phyloP scores from a whole-genome alignment of 352 stramenopile genomes.

The Pilasporangium apinafurcum region DNA sequence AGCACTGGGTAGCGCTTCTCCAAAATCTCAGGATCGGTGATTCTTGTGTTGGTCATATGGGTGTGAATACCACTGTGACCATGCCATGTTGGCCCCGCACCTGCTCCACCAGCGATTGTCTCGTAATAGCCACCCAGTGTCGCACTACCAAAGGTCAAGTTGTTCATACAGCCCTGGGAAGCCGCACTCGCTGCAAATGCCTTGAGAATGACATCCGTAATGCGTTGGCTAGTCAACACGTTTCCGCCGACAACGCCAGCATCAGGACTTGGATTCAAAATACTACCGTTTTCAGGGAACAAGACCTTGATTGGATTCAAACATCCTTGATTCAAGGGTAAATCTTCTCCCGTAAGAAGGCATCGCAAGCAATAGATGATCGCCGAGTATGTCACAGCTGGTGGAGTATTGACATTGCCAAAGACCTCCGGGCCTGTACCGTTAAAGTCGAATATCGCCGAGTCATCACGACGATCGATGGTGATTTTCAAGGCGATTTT shows the following conservation, averaged over 20 bases:
- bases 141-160: constrained; percentile 97
- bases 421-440: constrained; percentile 96
- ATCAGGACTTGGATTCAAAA: constrained; percentile 94
- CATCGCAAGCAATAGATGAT: constrained; percentile 99
- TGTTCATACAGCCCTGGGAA: constrained; percentile 99
- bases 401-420: constrained; percentile 98
- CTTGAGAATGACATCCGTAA: constrained; percentile 98
- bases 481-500: constrained; percentile 95
- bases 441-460: constrained; percentile 96
- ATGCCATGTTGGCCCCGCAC: constrained; percentile 95
- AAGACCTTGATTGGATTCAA: constrained; percentile 95
- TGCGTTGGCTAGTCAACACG: constrained; percentile 96
- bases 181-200: constrained; percentile 95
- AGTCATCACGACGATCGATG: constrained; percentile 89
- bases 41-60: constrained; percentile 99
- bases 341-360: constrained; percentile 89
- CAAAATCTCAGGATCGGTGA: constrained; percentile 99
- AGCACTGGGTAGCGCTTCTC: constrained; percentile 94
- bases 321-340: constrained; percentile 97
- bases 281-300: constrained; percentile 88
- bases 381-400: constrained; percentile 96
- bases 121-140: constrained; percentile 97
- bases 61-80: constrained; percentile 97
- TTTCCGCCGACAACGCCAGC: constrained; percentile 98
- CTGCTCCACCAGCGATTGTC: constrained; percentile 97